Conservation (phyloP, 345 rosid genomes). For the Excoecaria agallocha region DNA sequence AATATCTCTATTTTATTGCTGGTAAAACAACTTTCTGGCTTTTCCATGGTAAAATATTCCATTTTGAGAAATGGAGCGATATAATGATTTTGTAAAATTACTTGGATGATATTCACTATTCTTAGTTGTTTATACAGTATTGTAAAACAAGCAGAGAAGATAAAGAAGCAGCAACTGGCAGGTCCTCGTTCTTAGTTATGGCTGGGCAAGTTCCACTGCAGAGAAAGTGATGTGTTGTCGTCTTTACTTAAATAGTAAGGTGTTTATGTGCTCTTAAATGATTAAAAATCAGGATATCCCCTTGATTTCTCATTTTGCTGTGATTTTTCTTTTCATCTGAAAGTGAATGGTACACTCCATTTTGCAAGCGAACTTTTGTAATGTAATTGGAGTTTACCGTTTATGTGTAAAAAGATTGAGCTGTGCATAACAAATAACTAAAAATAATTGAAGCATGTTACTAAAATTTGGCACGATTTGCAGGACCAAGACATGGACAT, state of each 20-base stretch:
- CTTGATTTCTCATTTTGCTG: not conserved
- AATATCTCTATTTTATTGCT: not conserved
- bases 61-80: not conserved
- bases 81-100: not conserved
- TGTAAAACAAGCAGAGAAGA: constrained; percentile 63
- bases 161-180: constrained; percentile 95
- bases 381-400: not conserved
- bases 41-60: not conserved
- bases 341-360: not conserved
- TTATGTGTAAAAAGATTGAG: not conserved
- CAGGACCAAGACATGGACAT: too few relatives aligned
- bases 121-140: constrained; percentile 43
- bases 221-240: not conserved
- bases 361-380: not conserved
- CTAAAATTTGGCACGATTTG: not conserved
- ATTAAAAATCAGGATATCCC: not conserved
- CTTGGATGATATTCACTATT: not conserved
- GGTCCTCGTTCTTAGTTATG: constrained; percentile 65
- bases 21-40: not conserved
- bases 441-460: not conserved
- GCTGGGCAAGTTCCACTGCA: not conserved
- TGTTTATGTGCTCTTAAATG: not conserved
- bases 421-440: not conserved
- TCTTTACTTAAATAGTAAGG: not conserved
- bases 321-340: not conserved